phyloP scores from a whole-genome alignment of 2,329 filamentous ascomycete species.

The Calonectria honghensis region DNA sequence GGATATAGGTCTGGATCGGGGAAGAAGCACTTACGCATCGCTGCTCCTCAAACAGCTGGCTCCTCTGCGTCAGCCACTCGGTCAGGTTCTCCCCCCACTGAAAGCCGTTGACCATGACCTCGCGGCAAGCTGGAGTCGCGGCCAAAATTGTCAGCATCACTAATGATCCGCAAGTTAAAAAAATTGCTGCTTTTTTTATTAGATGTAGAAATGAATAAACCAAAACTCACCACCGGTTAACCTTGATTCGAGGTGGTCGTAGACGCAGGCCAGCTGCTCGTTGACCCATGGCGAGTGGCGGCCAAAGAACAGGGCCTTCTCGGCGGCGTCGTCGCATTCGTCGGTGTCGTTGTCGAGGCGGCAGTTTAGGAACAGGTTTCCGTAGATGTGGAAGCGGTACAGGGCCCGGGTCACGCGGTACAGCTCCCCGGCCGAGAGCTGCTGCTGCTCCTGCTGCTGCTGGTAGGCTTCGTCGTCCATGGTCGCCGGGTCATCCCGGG shows the following conservation, averaged over 20 bases:
- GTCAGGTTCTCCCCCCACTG: constrained; percentile 49
- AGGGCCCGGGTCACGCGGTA: constrained; percentile 48
- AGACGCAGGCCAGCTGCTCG: constrained; percentile 50
- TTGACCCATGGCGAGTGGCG: constrained; percentile 51
- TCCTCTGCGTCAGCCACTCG: constrained; percentile 47
- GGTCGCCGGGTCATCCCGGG: constrained; percentile 31
- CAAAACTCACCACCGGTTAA: constrained; percentile 46
- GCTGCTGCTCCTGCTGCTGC: not conserved
- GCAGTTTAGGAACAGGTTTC: constrained; percentile 46
- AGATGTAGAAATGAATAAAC: not conserved
- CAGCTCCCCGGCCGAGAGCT: constrained; percentile 38
- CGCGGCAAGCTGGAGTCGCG: constrained; percentile 46
- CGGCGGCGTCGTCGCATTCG: constrained; percentile 7
- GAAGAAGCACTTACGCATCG: constrained; percentile 44
- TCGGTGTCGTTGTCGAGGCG: constrained; percentile 25
- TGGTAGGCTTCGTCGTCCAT: too few relatives aligned
- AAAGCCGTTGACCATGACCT: constrained; percentile 49
- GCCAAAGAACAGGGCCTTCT: constrained; percentile 50
- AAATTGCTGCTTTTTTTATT: not conserved
- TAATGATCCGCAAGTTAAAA: constrained; percentile 39
- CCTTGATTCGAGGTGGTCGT: constrained; percentile 47
- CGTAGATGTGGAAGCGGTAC: constrained; percentile 51
- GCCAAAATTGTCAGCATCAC: constrained; percentile 50
- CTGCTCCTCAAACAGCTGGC: constrained; percentile 48
- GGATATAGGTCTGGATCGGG: not conserved